Evolutionary conservation across 2,329 filamentous ascomycete genomes (phyloP), one percentile per base, ranked within the genome.

Genomic region (Xylaria sp.): DNA sequence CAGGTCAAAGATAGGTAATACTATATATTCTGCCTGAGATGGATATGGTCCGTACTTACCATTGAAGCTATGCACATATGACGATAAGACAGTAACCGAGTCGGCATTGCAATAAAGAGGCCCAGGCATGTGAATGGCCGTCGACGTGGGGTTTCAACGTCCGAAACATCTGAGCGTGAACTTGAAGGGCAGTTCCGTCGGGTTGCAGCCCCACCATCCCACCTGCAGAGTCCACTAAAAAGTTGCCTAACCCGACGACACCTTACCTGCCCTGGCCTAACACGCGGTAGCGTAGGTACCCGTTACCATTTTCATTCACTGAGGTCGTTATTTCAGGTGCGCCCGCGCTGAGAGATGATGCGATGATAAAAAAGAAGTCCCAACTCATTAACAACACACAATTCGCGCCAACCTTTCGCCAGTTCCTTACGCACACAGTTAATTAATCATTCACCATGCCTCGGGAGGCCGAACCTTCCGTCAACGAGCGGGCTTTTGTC

Each of bases 401-500:
- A 59, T 53, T 51, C 55, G 58, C 58, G 59, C 47, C 59, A 13
- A 62, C 50, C 50, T 52, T 34, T 35, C 55, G 57, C 48, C 55
- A 54, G 46, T 54, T 35, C 23, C 49, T 50, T 34, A 16, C 61
- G 54, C 54, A 57, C 63, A 30, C 5, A 30, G 4, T 5, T 30
- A 23, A 23, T 23, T 23, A 5, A 23, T 63, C 54, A 65, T 61
- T 62, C 65, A 80, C 66, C 65, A 97, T 97, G 93, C 93, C 93
- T 72, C 89, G 90, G 76, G 92, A 97, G 87, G 86, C 88, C 61
- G 90, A 95, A 68, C 90, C 93, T 58, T 97, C 93, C 55, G 83
- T 89, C 64, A 91, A 93, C 72, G 93, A 97, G 80, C 90, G 85
- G 73, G 85, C 85, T 8, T 99, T 99, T 74, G 84, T 97, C 65